Evolutionary conservation across 345 rosid species (phyloP), one percentile per base, ranked within the genome.

Genomic region (Eutrema heterophyllum): DNA sequence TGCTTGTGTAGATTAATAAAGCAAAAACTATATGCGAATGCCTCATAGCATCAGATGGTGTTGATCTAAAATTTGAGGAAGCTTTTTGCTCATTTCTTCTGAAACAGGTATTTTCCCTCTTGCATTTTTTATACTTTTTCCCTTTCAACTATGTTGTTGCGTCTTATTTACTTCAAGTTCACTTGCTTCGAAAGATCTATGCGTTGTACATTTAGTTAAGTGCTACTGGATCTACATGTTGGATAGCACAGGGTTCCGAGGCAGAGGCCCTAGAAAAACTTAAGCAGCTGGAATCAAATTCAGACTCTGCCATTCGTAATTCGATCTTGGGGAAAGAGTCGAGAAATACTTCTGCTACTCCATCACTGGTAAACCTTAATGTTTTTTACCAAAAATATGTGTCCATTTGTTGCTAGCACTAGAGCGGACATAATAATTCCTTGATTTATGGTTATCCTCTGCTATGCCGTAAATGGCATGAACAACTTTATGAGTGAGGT

Each of bases 61-160:
- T 80, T 67, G 96, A 92, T 86, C 87, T 95, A 56, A 95, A 90
- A 84, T 88, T 87, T 83, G 99, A 95, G 81, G 93, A 88, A 79
- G 84, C 89, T 32, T 82, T 92, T 56, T 92, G 97, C 84, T 70
- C 74, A 74, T 95, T 88, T 80, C 89, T 95, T 79, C 86, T 95
- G 67, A 93, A 93, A 44, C 89, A 92, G 97, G 99, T 95, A 72
- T 32, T 49, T 40, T 66, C 62, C 26, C n/a, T 35, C 70, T 53
- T 43, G 9, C 54, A 46, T 38, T 32, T 5, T 45, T n/a, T 46
- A n/a, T 44, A 40, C 7, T 11, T 39, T 61, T 61, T n/a, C 68
- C 62, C 56, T 40, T 27, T 55, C 45, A 38, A 48, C 13, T 21
- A 13, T 64, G 49, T 27, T 50, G 11, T 21, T 58, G 67, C 53